Evolutionary conservation across 805 yeast genomes (phyloP), one percentile per base, ranked within the genome.

Genomic region (Ogataea naganishii): DNA sequence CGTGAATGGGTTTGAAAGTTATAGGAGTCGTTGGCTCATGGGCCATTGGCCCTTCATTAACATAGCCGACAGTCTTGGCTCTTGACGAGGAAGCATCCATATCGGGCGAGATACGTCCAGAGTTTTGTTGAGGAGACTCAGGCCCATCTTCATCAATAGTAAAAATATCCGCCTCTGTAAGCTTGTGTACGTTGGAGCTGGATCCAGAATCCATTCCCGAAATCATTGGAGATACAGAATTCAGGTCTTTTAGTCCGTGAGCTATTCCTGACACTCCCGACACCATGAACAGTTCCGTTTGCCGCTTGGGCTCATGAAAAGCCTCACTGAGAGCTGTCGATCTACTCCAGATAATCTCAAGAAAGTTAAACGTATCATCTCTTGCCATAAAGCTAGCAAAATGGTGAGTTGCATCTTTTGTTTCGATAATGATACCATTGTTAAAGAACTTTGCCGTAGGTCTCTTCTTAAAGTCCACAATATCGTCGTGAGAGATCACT

Each of bases 381-480:
- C 96, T 67, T 2, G 89, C 72, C 6, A 84, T 60, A 47, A 89
- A 86, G 32, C 94, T 83, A 10, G 95, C 96, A 62, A 89, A 88
- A 13, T 74, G 73, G 44, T 85, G 82, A 37, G 71, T 73, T 4
- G 66, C 70, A 54, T 64, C 70, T 21, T 58, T 62, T 0, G 92
- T 80, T 41, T 75, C 79, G 15, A 85, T 64, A 5, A 70, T 60
- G 23, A 89, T 84, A 3, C 95, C 96, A 50, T 89, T 89, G 14
- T 95, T 94, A 46, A 89, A 85, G 15, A 89, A 61, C 0, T 94
- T 95, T 5, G 84, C 96, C 0, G 96, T 85, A 13, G 76, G 67
- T 34, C 76, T 80, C 53, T 84, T 83, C 45, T 89, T 96, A 41
- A 86, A 72, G 18, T 69, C 62, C 8, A 67, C 62, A 16, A 92